Evolutionary conservation across 208 protist genomes (phyloP), one percentile per base, ranked within the genome.

Genomic region (Naegleria fowleri): DNA sequence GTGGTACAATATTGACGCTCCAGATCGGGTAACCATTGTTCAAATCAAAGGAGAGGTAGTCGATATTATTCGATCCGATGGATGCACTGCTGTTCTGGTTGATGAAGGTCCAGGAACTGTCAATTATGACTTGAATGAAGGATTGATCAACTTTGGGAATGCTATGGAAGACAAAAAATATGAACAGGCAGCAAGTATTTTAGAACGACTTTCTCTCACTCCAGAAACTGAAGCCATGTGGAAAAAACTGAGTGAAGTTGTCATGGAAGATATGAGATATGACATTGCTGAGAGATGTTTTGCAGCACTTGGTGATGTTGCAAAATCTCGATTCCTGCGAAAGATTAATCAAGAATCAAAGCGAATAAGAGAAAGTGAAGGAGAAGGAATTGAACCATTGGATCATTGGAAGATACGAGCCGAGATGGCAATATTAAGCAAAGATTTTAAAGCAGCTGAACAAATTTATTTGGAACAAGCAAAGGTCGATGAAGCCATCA

Each of bases 1-100:
- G 85, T 99, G 98, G 98, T 99, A 99, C 93, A 97, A 92, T 93
- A 98, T 99, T 91, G 96, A 98, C 90, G 90, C 93, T 15, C 97
- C 98, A 22, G 98, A 99, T 41, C 93, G 96, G 41, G 96, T 99
- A 52, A 97, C 97, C 9, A 96, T 98, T 36, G 95, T 98, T 41
- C 96, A 96, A 5, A 98, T 99, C 91, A 98, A 98, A 85, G 98
- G 98, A 59, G 98, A 99, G 92, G 97, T 99, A 19, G 96, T 98
- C 87, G 96, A 98, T 90, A 99, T 99, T 91, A 97, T 98, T 93
- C 95, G 98, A 29, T 92, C 95, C 85, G 95, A 96, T 67, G 98
- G 96, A 59, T 97, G 97, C 91, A 99, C 98, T 5, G 96, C 99
- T 92, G 98, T 99, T 11, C 95, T 99, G 90, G 97, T 99, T 9